A percentile compares a stretch with the other conserved stretches of the same genome.
Evolutionary conservation across 352 stramenopile species (phyloP).

Genomic region (Pseudoperonospora humuli): DNA sequence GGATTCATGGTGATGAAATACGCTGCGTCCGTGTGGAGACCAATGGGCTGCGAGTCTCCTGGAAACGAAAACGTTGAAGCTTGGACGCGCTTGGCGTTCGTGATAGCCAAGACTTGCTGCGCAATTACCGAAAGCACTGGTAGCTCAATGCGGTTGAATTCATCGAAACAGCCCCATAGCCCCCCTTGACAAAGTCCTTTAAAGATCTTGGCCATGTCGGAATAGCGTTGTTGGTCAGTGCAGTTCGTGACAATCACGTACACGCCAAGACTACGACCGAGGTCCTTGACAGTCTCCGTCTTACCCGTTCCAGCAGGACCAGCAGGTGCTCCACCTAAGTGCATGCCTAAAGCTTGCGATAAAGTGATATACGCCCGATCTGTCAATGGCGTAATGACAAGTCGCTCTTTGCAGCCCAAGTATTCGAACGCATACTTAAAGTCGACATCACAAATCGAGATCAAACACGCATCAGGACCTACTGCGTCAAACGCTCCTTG

Average conservation of each 20-base stretch:
- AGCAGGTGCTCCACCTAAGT: constrained; percentile 84
- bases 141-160: constrained; percentile 91
- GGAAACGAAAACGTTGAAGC: constrained; percentile 54
- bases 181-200: constrained; percentile 88
- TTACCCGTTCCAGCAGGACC: too few species aligned
- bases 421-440: constrained; percentile 93
- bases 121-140: constrained; percentile 90
- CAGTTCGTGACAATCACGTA: constrained; percentile 92
- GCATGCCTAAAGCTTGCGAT: constrained; percentile 83
- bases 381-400: constrained; percentile 88
- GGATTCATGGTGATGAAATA: constrained; percentile 95
- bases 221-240: constrained; percentile 86
- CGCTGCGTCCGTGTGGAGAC: constrained; percentile 47
- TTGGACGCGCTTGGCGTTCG: constrained; percentile 54
- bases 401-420: constrained; percentile 85
- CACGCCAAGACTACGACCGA: constrained; percentile 85
- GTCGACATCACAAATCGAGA: constrained; percentile 90
- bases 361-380: constrained; percentile 89
- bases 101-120: constrained; percentile 87
- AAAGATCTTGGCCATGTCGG: constrained; percentile 92
- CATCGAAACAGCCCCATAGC: constrained; percentile 88
- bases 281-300: constrained; percentile 88
- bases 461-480: constrained; percentile 87
- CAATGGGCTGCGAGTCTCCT: constrained; percentile 49
- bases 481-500: constrained; percentile 77